These are phyloP conservation scores for Streptanthus diversifolius DNA, from an alignment of 345 rosid species.

Conservation along the genomic window DNA sequence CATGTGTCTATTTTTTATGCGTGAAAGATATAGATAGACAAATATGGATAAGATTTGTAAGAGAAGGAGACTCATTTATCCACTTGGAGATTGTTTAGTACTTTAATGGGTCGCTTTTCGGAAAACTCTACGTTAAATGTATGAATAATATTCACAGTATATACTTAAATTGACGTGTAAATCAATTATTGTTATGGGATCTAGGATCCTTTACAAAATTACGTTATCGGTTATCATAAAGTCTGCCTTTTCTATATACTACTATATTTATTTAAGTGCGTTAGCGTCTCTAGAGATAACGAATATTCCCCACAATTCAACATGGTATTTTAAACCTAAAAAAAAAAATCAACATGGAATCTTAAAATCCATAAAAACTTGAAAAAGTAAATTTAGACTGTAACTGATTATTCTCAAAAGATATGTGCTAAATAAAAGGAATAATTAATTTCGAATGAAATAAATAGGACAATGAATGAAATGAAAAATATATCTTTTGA, in stretches of 20 bases:
- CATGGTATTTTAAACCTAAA: slow-evolving; percentile 4
- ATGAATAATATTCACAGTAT: not conserved
- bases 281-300: not conserved
- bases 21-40: not conserved
- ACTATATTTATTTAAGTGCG: not conserved
- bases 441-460: too few relatives aligned
- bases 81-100: slow-evolving; percentile 7
- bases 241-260: slow-evolving; percentile 8
- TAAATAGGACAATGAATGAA: too few relatives aligned
- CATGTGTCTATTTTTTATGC: not conserved
- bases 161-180: slow-evolving; percentile 15
- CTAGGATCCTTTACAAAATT: slow-evolving; percentile 4
- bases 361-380: not conserved
- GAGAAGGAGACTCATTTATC: slow-evolving; percentile 28
- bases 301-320: slow-evolving; percentile 18
- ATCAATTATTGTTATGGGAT: slow-evolving; percentile 4
- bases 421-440: too few relatives aligned
- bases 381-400: not conserved
- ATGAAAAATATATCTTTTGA: too few relatives aligned
- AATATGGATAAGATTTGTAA: slow-evolving; percentile 31
- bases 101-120: slow-evolving; percentile 17
- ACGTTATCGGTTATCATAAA: slow-evolving; percentile 15
- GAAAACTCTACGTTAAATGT: not conserved
- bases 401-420: too few relatives aligned
- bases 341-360: not conserved